Base-by-base conservation (phyloP, 371 early-diverging fungal species). In the Rhizopus microsporus region DNA sequence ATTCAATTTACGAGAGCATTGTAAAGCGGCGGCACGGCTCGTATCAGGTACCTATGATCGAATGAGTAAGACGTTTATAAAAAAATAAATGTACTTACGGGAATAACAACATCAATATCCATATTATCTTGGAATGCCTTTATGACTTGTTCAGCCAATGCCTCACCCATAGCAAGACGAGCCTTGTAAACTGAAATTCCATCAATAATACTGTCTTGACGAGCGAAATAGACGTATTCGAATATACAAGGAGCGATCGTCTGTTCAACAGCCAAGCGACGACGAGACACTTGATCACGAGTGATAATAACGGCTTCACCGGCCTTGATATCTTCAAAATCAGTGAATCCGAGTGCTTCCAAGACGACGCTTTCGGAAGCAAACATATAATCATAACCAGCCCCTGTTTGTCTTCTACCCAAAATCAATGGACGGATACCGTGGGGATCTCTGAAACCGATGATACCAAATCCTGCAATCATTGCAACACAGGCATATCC, bases 191-290 rank as follows among this genome's bases (percentile, higher is more conserved):
- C 98, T 5, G 96, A 95, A 56, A 98, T 91, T 8, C 95, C 96
- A 72, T 98, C 95, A 59, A 98, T 94, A 62, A 96, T 93, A 40
- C 96, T 94, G 65, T 98, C 98, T 6, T 97, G 96, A 34, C 98
- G 89, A 16, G 97, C 97, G 85, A 98, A 98, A 80, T 98, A 93
- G 46, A 98, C 97, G 68, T 93, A 97, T 79, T 98, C 98, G 67
- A 98, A 98, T 68, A 98, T 93, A 74, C 97, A 97, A 30, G 97
- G 98, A 12, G 95, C 82, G 48, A 93, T 88, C 3, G 68, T 31
- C 12, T 77, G 68, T 34, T 79, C 61, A 7, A 76, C 66, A 8
- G 85, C 80, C 65, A 89, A 72, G 46, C 86, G 81, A n/a, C 90
- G 84, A 32, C 81, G 79, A 23, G 81, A 78, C 12, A 94, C 72